phyloP scores from a whole-genome alignment of 768 basidiomycete species.

The Dictyophora rubrovolvata region DNA sequence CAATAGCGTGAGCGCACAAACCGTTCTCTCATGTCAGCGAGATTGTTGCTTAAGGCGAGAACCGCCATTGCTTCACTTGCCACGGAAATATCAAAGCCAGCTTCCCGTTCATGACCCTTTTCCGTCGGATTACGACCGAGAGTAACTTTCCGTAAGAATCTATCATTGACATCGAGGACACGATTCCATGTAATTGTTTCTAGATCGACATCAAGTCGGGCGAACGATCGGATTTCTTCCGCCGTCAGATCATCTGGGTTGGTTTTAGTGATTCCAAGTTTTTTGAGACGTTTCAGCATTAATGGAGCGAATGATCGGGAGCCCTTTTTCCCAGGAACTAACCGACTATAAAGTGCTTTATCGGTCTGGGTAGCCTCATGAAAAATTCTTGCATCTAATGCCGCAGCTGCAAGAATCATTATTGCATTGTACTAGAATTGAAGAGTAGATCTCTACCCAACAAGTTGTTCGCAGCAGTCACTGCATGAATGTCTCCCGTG shows the following conservation, averaged over 20 bases:
- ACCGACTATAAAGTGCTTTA: conserved; percentile 87
- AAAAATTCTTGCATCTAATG: conserved; percentile 94
- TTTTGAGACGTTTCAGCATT: conserved; percentile 91
- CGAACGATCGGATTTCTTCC: conserved; percentile 84
- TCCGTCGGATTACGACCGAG: conserved; percentile 88
- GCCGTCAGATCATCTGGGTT: conserved; percentile 86
- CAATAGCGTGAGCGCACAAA: conserved; percentile 3
- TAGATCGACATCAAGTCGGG: conserved; percentile 83
- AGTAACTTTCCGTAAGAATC: conserved; percentile 89
- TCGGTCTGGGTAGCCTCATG: conserved; percentile 94
- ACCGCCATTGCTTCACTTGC: conserved; percentile 99
- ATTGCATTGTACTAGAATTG: not conserved
- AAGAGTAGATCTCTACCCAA: conserved; percentile 43
- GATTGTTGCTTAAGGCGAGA: conserved; percentile 76
- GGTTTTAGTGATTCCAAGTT: conserved; percentile 91
- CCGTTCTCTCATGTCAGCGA: conserved; percentile 85
- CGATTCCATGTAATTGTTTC: conserved; percentile 97
- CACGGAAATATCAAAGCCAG: conserved; percentile 95
- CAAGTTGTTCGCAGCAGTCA: conserved; percentile 94
- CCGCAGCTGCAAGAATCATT: conserved; percentile 54
- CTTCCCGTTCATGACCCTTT: conserved; percentile 75
- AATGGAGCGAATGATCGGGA: conserved; percentile 90
- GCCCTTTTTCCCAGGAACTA: conserved; percentile 90
- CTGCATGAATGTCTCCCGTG: conserved; percentile 96
- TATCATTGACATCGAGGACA: conserved; percentile 92